Base-by-base conservation (phyloP, 495 filamentous ascomycete genomes). In the Peziza echinospora region DNA sequence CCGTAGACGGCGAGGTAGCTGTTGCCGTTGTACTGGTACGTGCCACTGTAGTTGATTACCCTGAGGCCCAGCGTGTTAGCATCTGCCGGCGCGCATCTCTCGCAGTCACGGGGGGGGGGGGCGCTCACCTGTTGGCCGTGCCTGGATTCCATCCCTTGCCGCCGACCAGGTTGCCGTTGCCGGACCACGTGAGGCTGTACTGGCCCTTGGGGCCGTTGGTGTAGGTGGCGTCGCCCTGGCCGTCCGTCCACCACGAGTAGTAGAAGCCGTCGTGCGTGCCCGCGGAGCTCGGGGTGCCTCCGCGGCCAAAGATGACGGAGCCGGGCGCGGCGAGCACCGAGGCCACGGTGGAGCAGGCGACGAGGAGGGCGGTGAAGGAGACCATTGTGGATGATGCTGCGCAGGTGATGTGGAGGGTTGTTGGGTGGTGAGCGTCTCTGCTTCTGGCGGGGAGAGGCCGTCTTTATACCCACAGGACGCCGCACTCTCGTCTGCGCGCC, bases 241-340 rank as follows among this genome's bases (percentile, higher is more conserved):
- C 71, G 50, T 80, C 71, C 24, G 67, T 75, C 76, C 76, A 79
- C 63, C 68, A 79, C 5, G 67, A 72, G 59, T 76, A 80, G 58
- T 72, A 78, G 61, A 67, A 78, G 41, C 71, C 71, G 51, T 70
- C 67, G 60, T 63, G 62, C 19, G 60, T 70, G 45, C 71, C 68
- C 8, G 68, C 68, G 45, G 57, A 54, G 34, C 62, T 53, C 30
- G 62, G 63, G 23, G 63, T 64, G 16, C 57, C 50, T 5, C 49
- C 52, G 55, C 52, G 50, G 26, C 56, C 54, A 26, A 55, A 7
- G 10, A 22, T 7, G 8, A 9, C 41, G 41, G n/a, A 52, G 24
- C 58, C 58, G 21, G 68, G 68, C 0, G 61, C 64, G 45, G 67
- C 66, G 39, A 69, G 37, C 47, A 60, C 59, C 19, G 57, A 57